Evolutionary conservation across 2,329 filamentous ascomycete genomes (phyloP).

Genomic region (Lecanicillium sp.): DNA sequence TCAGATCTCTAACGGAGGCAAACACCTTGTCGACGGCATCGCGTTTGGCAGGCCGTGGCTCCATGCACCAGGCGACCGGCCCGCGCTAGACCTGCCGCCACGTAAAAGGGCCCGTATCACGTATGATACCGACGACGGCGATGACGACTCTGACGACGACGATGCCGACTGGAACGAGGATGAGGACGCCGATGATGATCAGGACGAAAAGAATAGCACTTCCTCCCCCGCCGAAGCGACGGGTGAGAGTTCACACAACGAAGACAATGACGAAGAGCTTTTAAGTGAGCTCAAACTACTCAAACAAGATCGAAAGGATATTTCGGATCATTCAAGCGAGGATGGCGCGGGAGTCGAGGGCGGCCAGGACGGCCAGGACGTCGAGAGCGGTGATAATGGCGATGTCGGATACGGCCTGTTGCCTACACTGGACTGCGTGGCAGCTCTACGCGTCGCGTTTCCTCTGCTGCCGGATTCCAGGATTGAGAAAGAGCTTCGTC

Average conservation of each 20-base stretch:
- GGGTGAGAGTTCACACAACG: neutral
- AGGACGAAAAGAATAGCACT: constrained; percentile 2
- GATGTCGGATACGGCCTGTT: constrained; percentile 5
- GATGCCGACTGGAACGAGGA: constrained; percentile 14
- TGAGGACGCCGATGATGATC: constrained; percentile 12
- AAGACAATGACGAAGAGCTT: constrained; percentile 4
- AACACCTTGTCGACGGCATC: constrained; percentile 76
- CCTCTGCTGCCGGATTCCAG: constrained; percentile 27
- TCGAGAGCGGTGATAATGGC: constrained; percentile 6
- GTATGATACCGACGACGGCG: constrained; percentile 27
- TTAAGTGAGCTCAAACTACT: constrained; percentile 5
- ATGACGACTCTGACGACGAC: constrained; percentile 32
- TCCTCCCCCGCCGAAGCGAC: constrained; percentile 1
- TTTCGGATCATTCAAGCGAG: constrained; percentile 9
- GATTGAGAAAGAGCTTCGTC: constrained; percentile 27
- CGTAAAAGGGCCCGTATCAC: constrained; percentile 57
- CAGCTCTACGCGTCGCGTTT: constrained; percentile 34
- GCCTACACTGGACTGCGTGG: constrained; percentile 11
- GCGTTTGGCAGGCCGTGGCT: constrained; percentile 72
- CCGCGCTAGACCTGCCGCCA: constrained; percentile 63
- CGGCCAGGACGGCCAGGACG: neutral
- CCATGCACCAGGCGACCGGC: constrained; percentile 50
- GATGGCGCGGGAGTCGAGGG: neutral
- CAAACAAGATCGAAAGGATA: constrained; percentile 6
- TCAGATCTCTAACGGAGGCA: constrained; percentile 73